Evolutionary conservation across 495 filamentous ascomycete genomes (phyloP).

Genomic region (Aspergillus funiculosus): DNA sequence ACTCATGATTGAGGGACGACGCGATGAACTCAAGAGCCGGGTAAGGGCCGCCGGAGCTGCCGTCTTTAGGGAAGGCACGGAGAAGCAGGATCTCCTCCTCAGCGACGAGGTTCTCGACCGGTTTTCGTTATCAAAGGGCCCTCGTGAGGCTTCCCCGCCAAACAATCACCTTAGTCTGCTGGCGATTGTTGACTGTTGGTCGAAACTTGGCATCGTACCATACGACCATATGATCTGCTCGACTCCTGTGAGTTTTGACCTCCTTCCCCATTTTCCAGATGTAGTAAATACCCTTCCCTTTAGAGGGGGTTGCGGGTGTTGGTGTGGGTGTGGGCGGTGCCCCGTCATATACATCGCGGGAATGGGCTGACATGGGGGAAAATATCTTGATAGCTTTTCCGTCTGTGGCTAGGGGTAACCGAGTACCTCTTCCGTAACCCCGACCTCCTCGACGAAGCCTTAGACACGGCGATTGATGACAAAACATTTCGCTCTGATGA

Average conservation of each 20-base stretch:
- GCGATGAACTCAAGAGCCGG: conserved; percentile 70
- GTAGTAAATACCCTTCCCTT: no score
- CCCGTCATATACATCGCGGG: no score
- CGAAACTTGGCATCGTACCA: conserved; percentile 81
- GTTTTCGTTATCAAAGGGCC: conserved; percentile 69
- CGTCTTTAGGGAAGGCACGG: conserved; percentile 60
- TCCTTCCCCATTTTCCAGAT: background rate
- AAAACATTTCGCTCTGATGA: conserved; percentile 85
- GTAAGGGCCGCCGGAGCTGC: conserved; percentile 71
- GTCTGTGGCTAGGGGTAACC: conserved; percentile 94
- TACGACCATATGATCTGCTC: conserved; percentile 99
- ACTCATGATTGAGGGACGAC: conserved; percentile 82
- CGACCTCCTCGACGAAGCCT: conserved; percentile 73
- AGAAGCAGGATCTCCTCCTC: conserved; percentile 63
- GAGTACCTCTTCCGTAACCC: conserved; percentile 91
- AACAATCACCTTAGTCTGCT: conserved; percentile 92
- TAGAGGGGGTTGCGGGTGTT: no score
- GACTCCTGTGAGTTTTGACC: conserved; percentile 61
- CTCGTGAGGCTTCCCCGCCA: conserved; percentile 55
- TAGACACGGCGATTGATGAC: conserved; percentile 82
- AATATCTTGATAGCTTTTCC: conserved; percentile 60
- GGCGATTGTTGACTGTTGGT: conserved; percentile 99
- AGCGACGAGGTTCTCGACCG: conserved; percentile 79
- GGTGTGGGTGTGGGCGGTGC: no score
- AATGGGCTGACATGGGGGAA: conserved; percentile 15